Evolutionary conservation across 768 basidiomycete species (phyloP), one percentile per base, ranked within the genome.

Genomic region (Exidia glandulosa): DNA sequence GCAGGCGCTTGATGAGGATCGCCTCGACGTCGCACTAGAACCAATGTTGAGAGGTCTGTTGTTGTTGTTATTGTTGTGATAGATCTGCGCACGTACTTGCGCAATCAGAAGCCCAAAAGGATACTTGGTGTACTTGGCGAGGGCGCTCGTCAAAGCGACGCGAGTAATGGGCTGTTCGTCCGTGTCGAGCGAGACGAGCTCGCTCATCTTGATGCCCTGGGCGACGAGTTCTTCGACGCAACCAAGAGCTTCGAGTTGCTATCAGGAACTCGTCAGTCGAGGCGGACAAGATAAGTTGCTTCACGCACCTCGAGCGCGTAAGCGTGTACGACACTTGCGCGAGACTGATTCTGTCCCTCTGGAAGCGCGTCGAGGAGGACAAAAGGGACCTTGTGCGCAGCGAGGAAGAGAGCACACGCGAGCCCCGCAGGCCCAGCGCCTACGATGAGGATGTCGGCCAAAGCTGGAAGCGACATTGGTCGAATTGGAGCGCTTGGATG

Each of bases 341-440:
- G 75, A 14, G 80, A 79, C 5, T 67, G 65, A 54, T 72, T 71
- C 57, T 71, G 63, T 27, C 73, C 73, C n/a, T 70, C 58, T 0
- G 56, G 27, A 4, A 66, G 27, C 30, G 70, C 72, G 57, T 82
- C 80, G 2, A 81, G 76, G 19, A 80, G 67, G 16, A 75, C 58
- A 67, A 82, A 60, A 36, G 80, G 75, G 47, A 74, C 73, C 1
- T 74, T 75, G n/a, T 78, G 72, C 14, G 75, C 68, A 16, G 70
- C 64, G 7, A 82, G 75, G 19, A 79, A 74, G 14, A 80, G 65
- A 27, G 80, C 81, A 52, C 73, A 68, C 0, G 77, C 70, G 56
- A 81, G 75, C 14, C 81, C 81, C 1, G 73, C 65, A 32, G 81
- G 81, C n/a, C 81, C 80, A 30, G 77, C 78, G 29, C 79, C 80